Conservation (phyloP, 2,329 filamentous ascomycete species). For the Blastomyces percursus region DNA sequence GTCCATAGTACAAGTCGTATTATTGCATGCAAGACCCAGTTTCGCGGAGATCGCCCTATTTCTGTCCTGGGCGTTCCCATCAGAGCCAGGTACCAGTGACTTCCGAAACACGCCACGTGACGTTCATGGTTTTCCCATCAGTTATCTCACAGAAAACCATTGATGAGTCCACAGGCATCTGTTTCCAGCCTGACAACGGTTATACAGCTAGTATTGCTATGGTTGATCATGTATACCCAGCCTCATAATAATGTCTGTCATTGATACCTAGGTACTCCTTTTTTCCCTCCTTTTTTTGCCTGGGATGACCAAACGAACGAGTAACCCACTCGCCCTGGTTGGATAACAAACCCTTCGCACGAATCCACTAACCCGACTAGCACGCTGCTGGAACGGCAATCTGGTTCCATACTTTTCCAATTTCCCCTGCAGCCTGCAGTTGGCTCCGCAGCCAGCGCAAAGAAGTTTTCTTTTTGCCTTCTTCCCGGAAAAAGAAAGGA, state of each 20-base stretch:
- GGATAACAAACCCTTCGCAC: background rate
- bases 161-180: background rate
- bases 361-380: background rate
- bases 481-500: background rate
- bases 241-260: background rate
- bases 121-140: background rate
- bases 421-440: constrained; percentile 1
- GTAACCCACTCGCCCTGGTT: background rate
- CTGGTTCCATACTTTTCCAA: background rate
- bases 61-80: background rate
- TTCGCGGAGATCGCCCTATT: constrained; percentile 2
- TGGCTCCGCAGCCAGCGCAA: background rate
- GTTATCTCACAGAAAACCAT: background rate
- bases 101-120: constrained; percentile 1
- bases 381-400: background rate
- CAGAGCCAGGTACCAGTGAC: constrained; percentile 1
- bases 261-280: background rate
- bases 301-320: background rate
- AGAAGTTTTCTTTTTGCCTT: background rate
- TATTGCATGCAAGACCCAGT: background rate
- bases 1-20: background rate
- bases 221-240: background rate
- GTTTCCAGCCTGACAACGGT: no score
- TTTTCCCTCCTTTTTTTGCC: background rate
- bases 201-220: background rate